Base-by-base conservation (phyloP, 805 yeast genomes). In the Ogataea ganodermae region DNA sequence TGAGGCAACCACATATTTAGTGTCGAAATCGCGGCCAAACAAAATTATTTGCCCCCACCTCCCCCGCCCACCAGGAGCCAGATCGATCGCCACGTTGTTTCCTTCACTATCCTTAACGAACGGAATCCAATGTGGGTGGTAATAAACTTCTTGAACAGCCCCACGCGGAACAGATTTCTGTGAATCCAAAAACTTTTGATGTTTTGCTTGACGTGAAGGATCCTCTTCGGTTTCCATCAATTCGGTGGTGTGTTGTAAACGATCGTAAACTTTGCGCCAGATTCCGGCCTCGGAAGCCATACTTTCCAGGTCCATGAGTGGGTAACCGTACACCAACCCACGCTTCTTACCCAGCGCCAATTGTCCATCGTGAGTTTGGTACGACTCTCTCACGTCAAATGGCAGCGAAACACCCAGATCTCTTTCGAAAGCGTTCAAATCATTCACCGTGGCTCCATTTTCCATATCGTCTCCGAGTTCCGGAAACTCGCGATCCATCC, bases 111-210 rank as follows among this genome's bases (percentile, higher is more conserved):
- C 99, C 41, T 92, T 89, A 31, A 88, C 81, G 44, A 92, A 67
- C 3, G 99, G 98, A 49, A 92, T 82, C 99, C 99, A 92, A 59
- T 79, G 80, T 3, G 89, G 82, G 65, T 89, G 89, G n/a, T 96
- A 92, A 67, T 89, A 94, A 6, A 82, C 81, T 7, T 79, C 76
- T 63, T 87, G 86, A 37, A 90, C 73, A 10, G 83, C 71, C 5
- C 83, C 84, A 16, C 86, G 86, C 7, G 99, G 99, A 13, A 89
- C 74, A 0, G 94, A 83, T 49, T 75, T 75, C 68, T 85, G 84
- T 63, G 67, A 65, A 33, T 83, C 67, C 56, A 67, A 66, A 53
- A 76, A 73, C 47, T 70, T 68, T 21, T 63, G 62, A 32, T 58
- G 56, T 46, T 51, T 37, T 7, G 43, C 35, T 33, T 51, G 32